Evolutionary conservation across 768 basidiomycete species (phyloP).

Genomic region (Nevesoporus exiguus): DNA sequence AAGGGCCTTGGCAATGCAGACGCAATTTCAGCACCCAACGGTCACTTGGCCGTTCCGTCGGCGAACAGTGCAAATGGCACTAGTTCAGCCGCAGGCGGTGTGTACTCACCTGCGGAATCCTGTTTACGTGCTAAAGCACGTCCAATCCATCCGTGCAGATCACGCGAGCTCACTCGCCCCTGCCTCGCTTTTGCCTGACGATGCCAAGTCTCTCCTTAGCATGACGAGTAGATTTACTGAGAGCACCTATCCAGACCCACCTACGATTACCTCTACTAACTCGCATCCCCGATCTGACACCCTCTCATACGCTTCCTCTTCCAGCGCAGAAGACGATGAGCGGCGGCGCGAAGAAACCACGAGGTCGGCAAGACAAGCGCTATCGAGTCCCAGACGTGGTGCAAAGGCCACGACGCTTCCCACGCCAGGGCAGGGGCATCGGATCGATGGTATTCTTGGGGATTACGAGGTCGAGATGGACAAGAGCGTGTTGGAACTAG

Average conservation of each 20-base stretch:
- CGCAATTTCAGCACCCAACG: not conserved
- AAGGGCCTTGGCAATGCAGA: not conserved
- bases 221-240: conserved; percentile 27
- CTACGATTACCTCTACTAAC: conserved; percentile 18
- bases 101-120: conserved; percentile 9
- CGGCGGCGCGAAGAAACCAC: conserved; percentile 23
- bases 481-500: conserved; percentile 71
- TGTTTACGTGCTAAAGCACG: conserved; percentile 12
- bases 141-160: conserved; percentile 13
- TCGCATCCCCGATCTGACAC: conserved; percentile 21
- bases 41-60: conserved; percentile 4
- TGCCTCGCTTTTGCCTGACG: conserved; percentile 19
- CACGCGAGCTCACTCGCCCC: conserved; percentile 11
- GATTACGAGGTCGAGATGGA: conserved; percentile 47
- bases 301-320: conserved; percentile 14
- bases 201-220: conserved; percentile 29
- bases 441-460: conserved; percentile 1
- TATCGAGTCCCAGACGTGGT: conserved; percentile 23
- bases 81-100: conserved; percentile 19
- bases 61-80: conserved; percentile 3
- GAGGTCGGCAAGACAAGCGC: conserved; percentile 17
- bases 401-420: conserved; percentile 37
- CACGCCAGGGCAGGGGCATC: not conserved
- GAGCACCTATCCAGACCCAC: conserved; percentile 27
- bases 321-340: conserved; percentile 22